Conservation (phyloP, 495 filamentous ascomycete species). For the Aspergillus egyptiacus region DNA sequence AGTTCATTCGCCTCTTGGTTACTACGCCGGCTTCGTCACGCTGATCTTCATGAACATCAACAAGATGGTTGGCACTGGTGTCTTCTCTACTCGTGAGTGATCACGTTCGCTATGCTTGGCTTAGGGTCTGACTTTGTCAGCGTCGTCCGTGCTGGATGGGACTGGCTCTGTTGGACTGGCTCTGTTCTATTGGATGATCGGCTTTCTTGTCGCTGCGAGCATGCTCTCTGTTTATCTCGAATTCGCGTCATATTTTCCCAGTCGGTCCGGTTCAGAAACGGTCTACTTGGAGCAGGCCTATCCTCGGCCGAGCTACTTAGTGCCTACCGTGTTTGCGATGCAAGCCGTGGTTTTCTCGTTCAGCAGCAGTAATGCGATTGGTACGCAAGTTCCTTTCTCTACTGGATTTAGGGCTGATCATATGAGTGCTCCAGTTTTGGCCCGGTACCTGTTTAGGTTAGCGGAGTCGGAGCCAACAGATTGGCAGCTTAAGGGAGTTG, state of each 20-base stretch:
- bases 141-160: constrained; percentile 48
- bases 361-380: constrained; percentile 57
- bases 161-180: constrained; percentile 55
- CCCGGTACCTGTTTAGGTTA: constrained; percentile 52
- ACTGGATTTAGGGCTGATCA: constrained; percentile 7
- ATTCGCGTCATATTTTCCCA: constrained; percentile 56
- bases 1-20: constrained; percentile 51
- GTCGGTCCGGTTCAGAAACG: constrained; percentile 58
- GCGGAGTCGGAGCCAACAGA: constrained; percentile 38
- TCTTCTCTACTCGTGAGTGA: constrained; percentile 57
- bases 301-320: constrained; percentile 55
- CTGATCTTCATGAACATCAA: constrained; percentile 58
- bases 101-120: background rate
- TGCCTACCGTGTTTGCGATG: constrained; percentile 56
- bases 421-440: constrained; percentile 34
- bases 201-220: constrained; percentile 45
- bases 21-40: constrained; percentile 49
- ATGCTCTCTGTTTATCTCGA: constrained; percentile 54
- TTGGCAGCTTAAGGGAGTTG: constrained; percentile 60
- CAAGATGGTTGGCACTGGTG: constrained; percentile 61
- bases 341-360: constrained; percentile 56
- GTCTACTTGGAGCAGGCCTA: constrained; percentile 63
- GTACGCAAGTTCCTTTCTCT: constrained; percentile 8
- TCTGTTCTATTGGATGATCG: constrained; percentile 58
- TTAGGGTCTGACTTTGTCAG: constrained; percentile 22